Conservation (phyloP, 768 basidiomycete genomes). For the Saitozyma sp. region DNA sequence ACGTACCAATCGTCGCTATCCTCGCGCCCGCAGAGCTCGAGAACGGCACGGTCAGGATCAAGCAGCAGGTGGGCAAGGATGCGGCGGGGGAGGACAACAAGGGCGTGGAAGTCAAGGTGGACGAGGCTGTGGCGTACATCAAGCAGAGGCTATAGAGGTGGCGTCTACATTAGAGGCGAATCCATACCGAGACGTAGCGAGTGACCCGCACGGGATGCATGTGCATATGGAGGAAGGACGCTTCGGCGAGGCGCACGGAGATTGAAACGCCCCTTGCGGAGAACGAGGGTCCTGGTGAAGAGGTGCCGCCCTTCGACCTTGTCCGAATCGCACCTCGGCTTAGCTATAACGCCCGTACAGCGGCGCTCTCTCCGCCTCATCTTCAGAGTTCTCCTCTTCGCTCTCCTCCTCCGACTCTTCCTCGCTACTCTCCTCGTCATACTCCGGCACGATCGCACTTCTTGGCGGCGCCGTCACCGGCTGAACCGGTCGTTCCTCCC, state of each 20-base stretch:
- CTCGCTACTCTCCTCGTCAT: conserved; percentile 24
- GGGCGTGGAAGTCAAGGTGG: conserved; percentile 66
- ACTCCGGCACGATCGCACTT: conserved; percentile 41
- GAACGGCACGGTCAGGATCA: conserved; percentile 81
- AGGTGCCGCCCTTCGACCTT: no score
- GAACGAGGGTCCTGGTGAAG: no score
- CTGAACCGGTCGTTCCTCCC: neutral
- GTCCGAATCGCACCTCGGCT: no score
- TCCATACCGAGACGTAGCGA: no score
- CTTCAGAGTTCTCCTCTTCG: conserved; percentile 1
- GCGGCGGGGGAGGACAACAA: conserved; percentile 59
- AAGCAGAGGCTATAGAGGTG: conserved; percentile 30
- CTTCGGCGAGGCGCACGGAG: no score
- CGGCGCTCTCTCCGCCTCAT: neutral
- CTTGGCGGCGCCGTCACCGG: conserved; percentile 31
- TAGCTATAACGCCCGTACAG: neutral
- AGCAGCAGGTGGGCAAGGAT: conserved; percentile 74
- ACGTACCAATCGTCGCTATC: conserved; percentile 89
- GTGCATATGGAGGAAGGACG: no score
- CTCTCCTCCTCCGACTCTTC: conserved; percentile 6
- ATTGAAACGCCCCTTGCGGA: no score
- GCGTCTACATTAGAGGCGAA: no score
- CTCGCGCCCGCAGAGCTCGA: conserved; percentile 84
- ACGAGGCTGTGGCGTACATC: conserved; percentile 66
- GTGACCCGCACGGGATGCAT: no score